Conservation (phyloP, 441 rosid species). For the Kokia cookei region DNA sequence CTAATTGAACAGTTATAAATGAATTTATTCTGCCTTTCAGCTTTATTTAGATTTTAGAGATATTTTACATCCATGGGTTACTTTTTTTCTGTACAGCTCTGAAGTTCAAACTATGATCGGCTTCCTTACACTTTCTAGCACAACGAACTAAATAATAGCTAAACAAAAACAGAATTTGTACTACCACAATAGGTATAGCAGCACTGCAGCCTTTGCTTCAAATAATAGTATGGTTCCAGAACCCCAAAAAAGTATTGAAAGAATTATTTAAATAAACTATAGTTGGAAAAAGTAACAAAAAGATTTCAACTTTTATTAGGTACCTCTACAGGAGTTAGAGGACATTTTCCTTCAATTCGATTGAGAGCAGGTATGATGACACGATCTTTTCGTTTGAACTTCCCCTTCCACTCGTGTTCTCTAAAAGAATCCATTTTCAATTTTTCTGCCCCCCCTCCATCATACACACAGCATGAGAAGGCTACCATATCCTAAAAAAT, state of each 20-base stretch:
- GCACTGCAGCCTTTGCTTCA: background rate
- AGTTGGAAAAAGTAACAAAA: background rate
- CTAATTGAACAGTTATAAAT: background rate
- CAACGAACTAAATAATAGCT: background rate
- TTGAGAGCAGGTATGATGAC: slow-evolving; percentile 61
- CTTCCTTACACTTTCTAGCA: background rate
- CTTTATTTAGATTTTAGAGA: background rate
- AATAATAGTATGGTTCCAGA: slow-evolving; percentile 4
- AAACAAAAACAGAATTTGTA: background rate
- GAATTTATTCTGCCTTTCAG: background rate
- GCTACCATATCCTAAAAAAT: slow-evolving; percentile 89
- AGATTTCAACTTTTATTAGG: slow-evolving; percentile 4
- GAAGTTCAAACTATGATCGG: background rate
- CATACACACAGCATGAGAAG: slow-evolving; percentile 91
- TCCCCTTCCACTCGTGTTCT: slow-evolving; percentile 73
- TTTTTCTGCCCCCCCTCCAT: slow-evolving; percentile 76
- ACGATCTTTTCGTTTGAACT: slow-evolving; percentile 73
- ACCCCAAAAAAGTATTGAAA: background rate
- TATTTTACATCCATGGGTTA: background rate
- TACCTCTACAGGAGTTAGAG: slow-evolving; percentile 94
- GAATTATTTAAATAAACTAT: background rate
- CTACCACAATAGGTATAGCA: background rate
- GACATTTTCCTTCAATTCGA: slow-evolving; percentile 86
- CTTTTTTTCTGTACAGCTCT: background rate
- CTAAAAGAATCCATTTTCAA: slow-evolving; percentile 58